Evolutionary conservation across 2,329 filamentous ascomycete genomes (phyloP).

Genomic region (Cladophialophora chaetospira): DNA sequence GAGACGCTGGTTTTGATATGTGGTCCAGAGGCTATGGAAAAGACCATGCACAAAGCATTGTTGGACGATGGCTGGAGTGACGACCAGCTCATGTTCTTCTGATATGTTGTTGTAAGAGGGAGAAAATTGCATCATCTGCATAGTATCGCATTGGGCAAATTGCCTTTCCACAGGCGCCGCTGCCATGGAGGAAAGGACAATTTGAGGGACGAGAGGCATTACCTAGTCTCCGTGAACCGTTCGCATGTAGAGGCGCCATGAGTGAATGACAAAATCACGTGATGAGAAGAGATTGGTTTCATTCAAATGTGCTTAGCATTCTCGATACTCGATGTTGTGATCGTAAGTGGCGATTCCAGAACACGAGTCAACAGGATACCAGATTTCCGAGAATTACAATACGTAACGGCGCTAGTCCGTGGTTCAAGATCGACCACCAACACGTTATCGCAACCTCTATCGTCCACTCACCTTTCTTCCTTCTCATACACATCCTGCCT

Average conservation of each 20-base stretch:
- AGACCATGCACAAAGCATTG: constrained; percentile 60
- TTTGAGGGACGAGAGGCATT: neutral
- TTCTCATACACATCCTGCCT: neutral
- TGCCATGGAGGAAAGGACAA: neutral
- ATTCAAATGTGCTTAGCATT: too few relatives aligned
- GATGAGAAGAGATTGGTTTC: too few relatives aligned
- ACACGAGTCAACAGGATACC: neutral
- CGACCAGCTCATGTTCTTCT: constrained; percentile 76
- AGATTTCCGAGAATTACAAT: constrained; percentile 1
- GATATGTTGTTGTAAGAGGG: neutral
- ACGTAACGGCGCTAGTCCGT: constrained; percentile 5
- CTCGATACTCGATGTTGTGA: neutral
- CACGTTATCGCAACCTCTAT: constrained; percentile 16
- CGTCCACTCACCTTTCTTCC: constrained; percentile 11
- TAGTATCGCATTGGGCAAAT: neutral
- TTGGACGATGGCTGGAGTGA: constrained; percentile 69
- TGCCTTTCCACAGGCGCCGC: neutral
- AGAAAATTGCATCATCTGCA: neutral
- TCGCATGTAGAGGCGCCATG: too few relatives aligned
- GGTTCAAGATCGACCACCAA: neutral
- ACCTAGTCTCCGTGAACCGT: too few relatives aligned
- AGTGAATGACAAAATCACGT: too few relatives aligned
- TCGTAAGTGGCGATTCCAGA: neutral
- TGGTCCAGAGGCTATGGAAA: constrained; percentile 75
- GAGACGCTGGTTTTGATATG: constrained; percentile 72